These are phyloP conservation scores for Ceratobasidium sp. DNA, from an alignment of 1,284 basidiomycete genomes.

Conservation along the genomic window DNA sequence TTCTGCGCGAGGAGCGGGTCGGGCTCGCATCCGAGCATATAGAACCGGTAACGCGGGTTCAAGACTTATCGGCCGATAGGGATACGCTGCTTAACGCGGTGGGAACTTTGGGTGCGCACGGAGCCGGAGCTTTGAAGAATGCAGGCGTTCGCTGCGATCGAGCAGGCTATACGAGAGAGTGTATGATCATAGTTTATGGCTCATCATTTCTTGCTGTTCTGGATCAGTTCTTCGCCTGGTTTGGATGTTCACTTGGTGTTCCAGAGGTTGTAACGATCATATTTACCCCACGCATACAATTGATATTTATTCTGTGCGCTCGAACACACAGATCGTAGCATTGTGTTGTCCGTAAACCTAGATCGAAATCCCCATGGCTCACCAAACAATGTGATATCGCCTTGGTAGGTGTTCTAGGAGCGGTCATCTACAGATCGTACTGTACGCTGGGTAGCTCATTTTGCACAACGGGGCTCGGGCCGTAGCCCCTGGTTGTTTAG, in stretches of 20 bases:
- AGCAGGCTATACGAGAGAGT: constrained; percentile 20
- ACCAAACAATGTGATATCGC: too few relatives aligned
- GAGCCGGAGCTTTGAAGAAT: not conserved
- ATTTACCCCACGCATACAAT: not conserved
- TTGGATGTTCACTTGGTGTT: not conserved
- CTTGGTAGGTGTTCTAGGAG: too few relatives aligned
- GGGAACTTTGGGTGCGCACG: constrained; percentile 25
- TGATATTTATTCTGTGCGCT: too few relatives aligned
- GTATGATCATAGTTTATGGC: not conserved
- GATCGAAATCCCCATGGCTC: too few relatives aligned
- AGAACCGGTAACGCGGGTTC: not conserved
- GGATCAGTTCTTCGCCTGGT: not conserved
- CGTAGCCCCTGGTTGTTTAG: too few relatives aligned
- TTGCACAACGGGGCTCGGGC: too few relatives aligned
- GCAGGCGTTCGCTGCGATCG: not conserved
- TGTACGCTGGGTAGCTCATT: too few relatives aligned
- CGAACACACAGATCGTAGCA: too few relatives aligned
- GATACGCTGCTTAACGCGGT: constrained; percentile 25
- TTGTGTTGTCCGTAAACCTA: too few relatives aligned
- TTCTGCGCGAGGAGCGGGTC: not conserved
- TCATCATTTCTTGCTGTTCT: not conserved
- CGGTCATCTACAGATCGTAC: too few relatives aligned
- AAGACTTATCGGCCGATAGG: constrained; percentile 19
- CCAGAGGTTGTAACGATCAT: not conserved
- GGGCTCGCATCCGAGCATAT: not conserved